These are phyloP conservation scores for Sclerotinia spermophila DNA, from an alignment of 2,329 filamentous ascomycete genomes.

Conservation along the genomic window DNA sequence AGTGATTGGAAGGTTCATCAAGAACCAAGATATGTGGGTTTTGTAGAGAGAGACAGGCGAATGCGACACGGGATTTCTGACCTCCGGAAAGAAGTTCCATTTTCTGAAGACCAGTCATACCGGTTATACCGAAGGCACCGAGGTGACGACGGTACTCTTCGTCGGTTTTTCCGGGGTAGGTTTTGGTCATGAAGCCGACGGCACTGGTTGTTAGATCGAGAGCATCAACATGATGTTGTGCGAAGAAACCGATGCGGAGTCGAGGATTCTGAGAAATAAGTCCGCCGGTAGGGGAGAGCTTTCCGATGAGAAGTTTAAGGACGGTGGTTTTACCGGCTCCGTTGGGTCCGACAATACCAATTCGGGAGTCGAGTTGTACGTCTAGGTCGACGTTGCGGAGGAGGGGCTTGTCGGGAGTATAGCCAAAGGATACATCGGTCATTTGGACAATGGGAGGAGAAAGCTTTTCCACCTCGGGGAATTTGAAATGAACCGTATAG, in stretches of 20 bases:
- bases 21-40: slow-evolving; percentile 97
- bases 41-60: slow-evolving; percentile 88
- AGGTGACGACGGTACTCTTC: slow-evolving; percentile 96
- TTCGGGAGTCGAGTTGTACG: slow-evolving; percentile 95
- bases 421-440: slow-evolving; percentile 88
- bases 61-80: slow-evolving; percentile 97
- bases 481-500: slow-evolving; percentile 95
- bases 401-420: slow-evolving; percentile 72
- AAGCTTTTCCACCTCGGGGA: slow-evolving; percentile 95
- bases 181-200: slow-evolving; percentile 93
- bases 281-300: slow-evolving; percentile 71
- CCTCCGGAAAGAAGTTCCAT: slow-evolving; percentile 93
- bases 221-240: slow-evolving; percentile 96
- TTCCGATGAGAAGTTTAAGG: slow-evolving; percentile 93
- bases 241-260: slow-evolving; percentile 91
- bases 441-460: slow-evolving; percentile 98
- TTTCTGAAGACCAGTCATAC: slow-evolving; percentile 94
- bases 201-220: slow-evolving; percentile 85
- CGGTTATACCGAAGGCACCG: slow-evolving; percentile 84
- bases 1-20: slow-evolving; percentile 96
- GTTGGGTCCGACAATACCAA: slow-evolving; percentile 98
- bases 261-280: slow-evolving; percentile 85
- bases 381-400: slow-evolving; percentile 87
- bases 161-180: slow-evolving; percentile 84
- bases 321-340: slow-evolving; percentile 98